Evolutionary conservation across 2,329 filamentous ascomycete species (phyloP).

Genomic region (Cladosporium austrohemisphaericum): DNA sequence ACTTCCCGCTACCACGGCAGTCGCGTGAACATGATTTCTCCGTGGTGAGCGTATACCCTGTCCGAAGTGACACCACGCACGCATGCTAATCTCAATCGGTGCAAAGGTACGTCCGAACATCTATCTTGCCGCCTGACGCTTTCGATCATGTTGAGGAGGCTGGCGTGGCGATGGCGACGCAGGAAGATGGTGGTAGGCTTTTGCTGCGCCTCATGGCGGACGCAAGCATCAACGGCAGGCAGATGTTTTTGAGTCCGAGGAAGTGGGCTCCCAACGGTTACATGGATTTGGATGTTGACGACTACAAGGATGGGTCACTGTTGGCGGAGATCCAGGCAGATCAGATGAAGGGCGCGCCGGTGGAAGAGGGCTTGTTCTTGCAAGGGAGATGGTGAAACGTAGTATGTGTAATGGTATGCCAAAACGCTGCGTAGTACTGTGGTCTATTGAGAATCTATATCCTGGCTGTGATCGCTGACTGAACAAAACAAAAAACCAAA

Average conservation of each 20-base stretch:
- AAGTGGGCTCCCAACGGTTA: conserved; percentile 34
- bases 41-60: too few species aligned
- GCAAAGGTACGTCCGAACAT: conserved; percentile 34
- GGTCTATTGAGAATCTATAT: too few species aligned
- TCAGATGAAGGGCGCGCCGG: conserved; percentile 7
- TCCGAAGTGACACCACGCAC: not conserved
- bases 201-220: conserved; percentile 28
- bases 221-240: conserved; percentile 28
- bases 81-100: not conserved
- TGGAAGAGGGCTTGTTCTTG: conserved; percentile 9
- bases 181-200: conserved; percentile 26
- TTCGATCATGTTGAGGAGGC: conserved; percentile 26
- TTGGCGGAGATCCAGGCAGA: conserved; percentile 2
- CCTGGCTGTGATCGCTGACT: too few species aligned
- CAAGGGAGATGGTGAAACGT: conserved; percentile 6
- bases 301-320: not conserved
- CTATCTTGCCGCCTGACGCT: conserved; percentile 30
- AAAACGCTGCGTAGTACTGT: too few species aligned
- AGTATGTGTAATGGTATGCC: too few species aligned
- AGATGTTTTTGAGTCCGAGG: conserved; percentile 35
- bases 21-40: conserved; percentile 37
- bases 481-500: too few species aligned
- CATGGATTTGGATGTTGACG: conserved; percentile 23
- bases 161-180: conserved; percentile 29
- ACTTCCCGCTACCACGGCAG: conserved; percentile 31